These are phyloP conservation scores for Pythium catenulatum DNA, from an alignment of 352 stramenopile species.

Conservation along the genomic window DNA sequence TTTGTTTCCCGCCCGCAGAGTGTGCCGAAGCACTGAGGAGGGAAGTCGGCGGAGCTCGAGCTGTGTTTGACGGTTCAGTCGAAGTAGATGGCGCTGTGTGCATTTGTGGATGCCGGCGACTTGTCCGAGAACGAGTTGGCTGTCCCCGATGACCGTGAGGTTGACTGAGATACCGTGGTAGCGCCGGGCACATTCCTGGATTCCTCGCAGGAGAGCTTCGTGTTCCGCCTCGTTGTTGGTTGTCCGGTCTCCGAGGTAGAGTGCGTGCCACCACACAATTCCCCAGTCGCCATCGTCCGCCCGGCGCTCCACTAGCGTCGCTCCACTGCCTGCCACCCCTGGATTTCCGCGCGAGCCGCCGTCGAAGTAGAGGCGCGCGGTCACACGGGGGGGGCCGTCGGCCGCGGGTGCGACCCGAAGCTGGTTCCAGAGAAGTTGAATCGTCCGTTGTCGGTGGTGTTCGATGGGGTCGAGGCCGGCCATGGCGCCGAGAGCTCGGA, in stretches of 20 bases:
- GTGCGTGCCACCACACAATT: neutral
- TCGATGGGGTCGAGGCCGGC: no score
- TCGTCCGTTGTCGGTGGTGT: no score
- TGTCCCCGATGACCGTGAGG: slow-evolving; percentile 14
- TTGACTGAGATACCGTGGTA: neutral
- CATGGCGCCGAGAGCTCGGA: no score
- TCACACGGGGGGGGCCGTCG: no score
- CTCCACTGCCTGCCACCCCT: neutral
- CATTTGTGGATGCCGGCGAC: neutral
- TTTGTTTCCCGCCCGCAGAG: neutral
- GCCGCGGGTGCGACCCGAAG: no score
- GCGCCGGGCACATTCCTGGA: neutral
- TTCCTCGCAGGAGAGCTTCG: neutral
- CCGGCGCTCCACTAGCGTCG: neutral
- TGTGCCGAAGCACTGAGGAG: neutral
- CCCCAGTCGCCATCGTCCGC: no score
- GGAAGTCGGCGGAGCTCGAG: neutral
- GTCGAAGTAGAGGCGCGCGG: slow-evolving; percentile 16
- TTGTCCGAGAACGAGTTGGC: neutral
- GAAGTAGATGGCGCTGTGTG: neutral
- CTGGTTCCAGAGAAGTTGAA: no score
- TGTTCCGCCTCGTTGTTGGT: slow-evolving; percentile 34
- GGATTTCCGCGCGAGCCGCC: slow-evolving; percentile 1
- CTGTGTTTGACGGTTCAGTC: neutral
- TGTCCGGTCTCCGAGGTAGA: neutral